phyloP scores from a whole-genome alignment of 805 yeast genomes.

The Candida gorgasii region DNA sequence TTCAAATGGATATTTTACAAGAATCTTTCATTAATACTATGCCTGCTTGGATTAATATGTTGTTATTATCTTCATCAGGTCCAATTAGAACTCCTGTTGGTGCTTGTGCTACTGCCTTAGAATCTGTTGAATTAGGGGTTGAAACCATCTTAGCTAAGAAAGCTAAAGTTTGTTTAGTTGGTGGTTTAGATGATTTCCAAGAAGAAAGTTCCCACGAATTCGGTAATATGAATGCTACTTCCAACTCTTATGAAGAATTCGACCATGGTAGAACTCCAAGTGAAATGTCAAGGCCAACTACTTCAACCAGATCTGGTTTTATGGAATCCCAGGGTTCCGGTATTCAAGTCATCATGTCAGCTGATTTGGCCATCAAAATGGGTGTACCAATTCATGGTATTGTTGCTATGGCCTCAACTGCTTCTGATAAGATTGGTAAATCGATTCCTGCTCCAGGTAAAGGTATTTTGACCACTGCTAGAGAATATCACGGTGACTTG shows the following conservation, averaged over 20 bases:
- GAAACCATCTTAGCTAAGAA: conserved; percentile 92
- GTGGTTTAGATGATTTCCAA: conserved; percentile 99
- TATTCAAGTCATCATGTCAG: conserved; percentile 94
- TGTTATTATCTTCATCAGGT: conserved; percentile 94
- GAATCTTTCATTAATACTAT: conserved; percentile 98
- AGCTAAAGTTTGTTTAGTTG: conserved; percentile 95
- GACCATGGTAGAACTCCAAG: conserved; percentile 96
- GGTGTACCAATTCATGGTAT: conserved; percentile 99
- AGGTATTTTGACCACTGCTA: conserved; percentile 97
- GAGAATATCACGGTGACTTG: conserved; percentile 82
- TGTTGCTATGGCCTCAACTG: conserved; percentile 92
- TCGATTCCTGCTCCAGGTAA: conserved; percentile 99
- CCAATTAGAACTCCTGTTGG: conserved; percentile 99
- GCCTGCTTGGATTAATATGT: conserved; percentile 99
- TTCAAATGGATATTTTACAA: conserved; percentile 95
- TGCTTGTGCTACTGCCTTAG: conserved; percentile 99
- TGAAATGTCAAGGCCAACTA: conserved; percentile 98
- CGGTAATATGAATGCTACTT: conserved; percentile 98
- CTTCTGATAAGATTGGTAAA: conserved; percentile 97
- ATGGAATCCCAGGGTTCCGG: conserved; percentile 99
- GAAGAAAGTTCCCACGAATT: conserved; percentile 98
- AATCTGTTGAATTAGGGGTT: conserved; percentile 93
- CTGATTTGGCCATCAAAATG: conserved; percentile 91
- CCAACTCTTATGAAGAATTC: conserved; percentile 82
- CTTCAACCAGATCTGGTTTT: conserved; percentile 94